Evolutionary conservation across 2,329 filamentous ascomycete genomes (phyloP), one percentile per base, ranked within the genome.

Genomic region (Hirsutella rhossiliensis): DNA sequence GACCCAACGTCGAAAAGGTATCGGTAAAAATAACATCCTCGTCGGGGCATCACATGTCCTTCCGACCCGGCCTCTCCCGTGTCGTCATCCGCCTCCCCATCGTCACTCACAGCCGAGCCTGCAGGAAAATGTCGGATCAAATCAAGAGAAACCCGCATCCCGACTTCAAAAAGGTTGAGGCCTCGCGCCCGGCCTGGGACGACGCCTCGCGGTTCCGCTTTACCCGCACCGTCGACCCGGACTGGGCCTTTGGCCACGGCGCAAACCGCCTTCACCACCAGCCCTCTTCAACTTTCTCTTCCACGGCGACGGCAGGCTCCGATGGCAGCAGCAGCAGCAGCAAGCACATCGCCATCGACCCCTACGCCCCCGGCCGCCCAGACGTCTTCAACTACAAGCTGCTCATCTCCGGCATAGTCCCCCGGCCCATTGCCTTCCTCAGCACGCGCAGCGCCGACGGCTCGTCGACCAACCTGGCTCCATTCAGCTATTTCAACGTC

Each of bases 311-410:
- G 9, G 6, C 23, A 9, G 23, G 23, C 23, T 9, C 23, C 23
- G 23, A n/a, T n/a, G 46, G 39, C 43, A 47, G 51, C 34, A 34
- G 34, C 34, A 19, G 9, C 15, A 18, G 34, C 9, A 6, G 17
- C 44, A 75, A 44, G 29, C 86, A 95, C 65, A 63, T 90, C 50
- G 68, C 80, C 56, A 94, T 96, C 54, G 82, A 95, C 62, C 89
- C 89, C 0, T 80, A 89, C 60, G 82, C 73, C 45, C 67, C 78
- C 27, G 84, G 80, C 29, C 76, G 89, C 0, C 73, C 79, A 0
- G 65, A 77, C 0, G 65, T 69, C 1, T 79, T 76, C 66, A 96
- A 96, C 72, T 96, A 97, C 75, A 95, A 94, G 65, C 76, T 96
- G 13, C 71, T 96, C 48, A 94, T 96, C 62, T 85, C 80, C 17